These are phyloP conservation scores for Seminavis robusta DNA, from an alignment of 108 stramenopile species.

Conservation along the genomic window DNA sequence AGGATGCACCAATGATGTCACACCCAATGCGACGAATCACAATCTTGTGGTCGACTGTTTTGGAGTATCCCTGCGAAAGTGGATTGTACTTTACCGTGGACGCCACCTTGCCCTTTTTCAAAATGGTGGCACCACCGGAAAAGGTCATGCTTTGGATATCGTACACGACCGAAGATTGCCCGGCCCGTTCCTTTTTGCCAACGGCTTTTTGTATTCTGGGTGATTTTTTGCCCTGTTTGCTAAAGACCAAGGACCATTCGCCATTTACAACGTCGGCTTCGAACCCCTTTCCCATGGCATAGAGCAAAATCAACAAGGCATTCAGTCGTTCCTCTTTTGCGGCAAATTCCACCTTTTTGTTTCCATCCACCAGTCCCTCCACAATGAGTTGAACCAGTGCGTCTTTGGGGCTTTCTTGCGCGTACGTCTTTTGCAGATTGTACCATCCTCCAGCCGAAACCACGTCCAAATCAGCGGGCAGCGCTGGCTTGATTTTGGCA, in stretches of 20 bases:
- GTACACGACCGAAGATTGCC: conserved; percentile 25
- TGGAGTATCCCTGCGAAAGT: conserved; percentile 13
- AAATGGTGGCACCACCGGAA: conserved; percentile 11
- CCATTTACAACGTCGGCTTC: conserved; percentile 39
- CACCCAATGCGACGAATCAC: conserved; percentile 42
- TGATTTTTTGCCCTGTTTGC: conserved; percentile 21
- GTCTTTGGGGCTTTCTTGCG: conserved; percentile 34
- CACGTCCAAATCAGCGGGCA: conserved; percentile 16
- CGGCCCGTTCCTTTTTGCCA: conserved; percentile 16
- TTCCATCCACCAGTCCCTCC: conserved; percentile 2
- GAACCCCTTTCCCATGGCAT: conserved; percentile 43
- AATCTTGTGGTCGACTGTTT: conserved; percentile 27
- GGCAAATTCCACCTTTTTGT: neutral
- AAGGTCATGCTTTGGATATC: conserved; percentile 25
- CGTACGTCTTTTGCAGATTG: conserved; percentile 21
- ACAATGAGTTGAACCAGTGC: conserved; percentile 23
- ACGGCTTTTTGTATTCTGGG: conserved; percentile 40
- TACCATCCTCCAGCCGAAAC: conserved; percentile 38
- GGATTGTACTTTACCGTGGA: conserved; percentile 19
- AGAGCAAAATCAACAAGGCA: conserved; percentile 21
- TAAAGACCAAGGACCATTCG: conserved; percentile 36
- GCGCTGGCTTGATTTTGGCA: neutral
- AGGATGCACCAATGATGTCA: conserved; percentile 33
- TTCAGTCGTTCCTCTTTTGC: conserved; percentile 10
- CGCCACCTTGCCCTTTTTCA: conserved; percentile 9